Base-by-base conservation (phyloP, 495 filamentous ascomycete genomes). In the Penicillium dipodomyicola region DNA sequence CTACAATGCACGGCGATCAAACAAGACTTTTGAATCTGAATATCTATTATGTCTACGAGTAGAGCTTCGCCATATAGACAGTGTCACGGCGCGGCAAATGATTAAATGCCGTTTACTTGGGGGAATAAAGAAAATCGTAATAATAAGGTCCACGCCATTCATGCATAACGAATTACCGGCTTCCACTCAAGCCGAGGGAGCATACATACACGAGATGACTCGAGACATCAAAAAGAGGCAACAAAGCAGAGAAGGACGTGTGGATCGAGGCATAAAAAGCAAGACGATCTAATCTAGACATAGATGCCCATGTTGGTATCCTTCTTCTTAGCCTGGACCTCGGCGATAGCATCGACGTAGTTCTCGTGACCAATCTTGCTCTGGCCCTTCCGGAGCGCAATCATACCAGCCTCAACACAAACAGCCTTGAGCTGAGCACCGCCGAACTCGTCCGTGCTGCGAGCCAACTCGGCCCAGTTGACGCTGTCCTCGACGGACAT, bases 391-490 rank as follows among this genome's bases (percentile, higher is more conserved):
- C 94, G 83, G 61, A 99, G 77, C 19, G 94, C 94, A 76, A 99
- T 99, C 94, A 99, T 99, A 70, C 94, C 94, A 29, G 94, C 94
- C 74, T 99, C 94, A 39, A 99, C 94, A 71, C 94, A 99, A 27
- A 99, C 94, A 43, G 94, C 94, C 80, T 99, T 99, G 58, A 99
- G 72, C 82, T 95, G 91, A 49, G 94, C 94, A 63, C 94, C 94
- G 23, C 94, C 94, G 72, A 99, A 99, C 76, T 99, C 94, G 70
- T 99, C 94, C n/a, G 94, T 99, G 73, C 89, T 94, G 63, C 94
- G 84, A 5, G 94, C 94, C 72, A 99, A 72, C 73, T 99, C 94
- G 43, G 83, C 81, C 95, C 95, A 99, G 81, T 99, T 99, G 66
- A 99, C 89, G 30, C 80, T 86, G 56, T 89, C 84, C 65, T 96